Evolutionary conservation across 768 basidiomycete genomes (phyloP).

Genomic region (Galerina marginata): DNA sequence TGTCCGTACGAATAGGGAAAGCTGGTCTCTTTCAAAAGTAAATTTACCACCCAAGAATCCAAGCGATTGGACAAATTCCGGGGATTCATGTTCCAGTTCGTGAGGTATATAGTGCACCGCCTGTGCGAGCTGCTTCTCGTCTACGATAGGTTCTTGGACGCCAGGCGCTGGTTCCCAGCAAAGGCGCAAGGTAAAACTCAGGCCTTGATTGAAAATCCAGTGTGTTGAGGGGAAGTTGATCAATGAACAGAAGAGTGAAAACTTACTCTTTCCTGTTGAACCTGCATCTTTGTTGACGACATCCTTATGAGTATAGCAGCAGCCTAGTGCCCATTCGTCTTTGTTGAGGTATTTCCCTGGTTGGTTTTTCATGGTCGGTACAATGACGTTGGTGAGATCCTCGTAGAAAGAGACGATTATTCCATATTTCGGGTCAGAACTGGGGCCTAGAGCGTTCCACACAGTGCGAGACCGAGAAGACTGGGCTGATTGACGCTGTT

Average conservation of each 20-base stretch:
- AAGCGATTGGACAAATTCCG: conserved; percentile 60
- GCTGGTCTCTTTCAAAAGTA: conserved; percentile 70
- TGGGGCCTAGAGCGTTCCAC: conserved; percentile 34
- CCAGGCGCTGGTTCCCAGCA: conserved; percentile 44
- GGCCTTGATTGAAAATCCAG: conserved; percentile 40
- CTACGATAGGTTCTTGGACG: conserved; percentile 35
- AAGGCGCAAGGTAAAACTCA: conserved; percentile 64
- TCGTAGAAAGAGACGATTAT: conserved; percentile 80
- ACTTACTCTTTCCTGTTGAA: conserved; percentile 41
- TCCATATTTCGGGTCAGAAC: conserved; percentile 61
- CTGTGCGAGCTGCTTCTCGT: conserved; percentile 44
- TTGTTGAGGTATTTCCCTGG: conserved; percentile 43
- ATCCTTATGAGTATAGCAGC: conserved; percentile 65
- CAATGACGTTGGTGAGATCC: conserved; percentile 81
- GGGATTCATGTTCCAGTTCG: conserved; percentile 64
- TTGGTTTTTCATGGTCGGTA: conserved; percentile 60
- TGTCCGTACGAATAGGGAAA: conserved; percentile 69
- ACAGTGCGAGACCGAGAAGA: conserved; percentile 41
- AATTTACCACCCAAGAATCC: conserved; percentile 69
- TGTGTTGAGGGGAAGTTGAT: neutral
- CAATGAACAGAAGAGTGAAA: conserved; percentile 5
- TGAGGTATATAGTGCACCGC: conserved; percentile 68
- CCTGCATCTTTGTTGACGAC: conserved; percentile 31
- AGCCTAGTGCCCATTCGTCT: conserved; percentile 69
- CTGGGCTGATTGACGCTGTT: conserved; percentile 46